Evolutionary conservation across 805 yeast species (phyloP), one percentile per base, ranked within the genome.

Genomic region (Wickerhamomyces alni): DNA sequence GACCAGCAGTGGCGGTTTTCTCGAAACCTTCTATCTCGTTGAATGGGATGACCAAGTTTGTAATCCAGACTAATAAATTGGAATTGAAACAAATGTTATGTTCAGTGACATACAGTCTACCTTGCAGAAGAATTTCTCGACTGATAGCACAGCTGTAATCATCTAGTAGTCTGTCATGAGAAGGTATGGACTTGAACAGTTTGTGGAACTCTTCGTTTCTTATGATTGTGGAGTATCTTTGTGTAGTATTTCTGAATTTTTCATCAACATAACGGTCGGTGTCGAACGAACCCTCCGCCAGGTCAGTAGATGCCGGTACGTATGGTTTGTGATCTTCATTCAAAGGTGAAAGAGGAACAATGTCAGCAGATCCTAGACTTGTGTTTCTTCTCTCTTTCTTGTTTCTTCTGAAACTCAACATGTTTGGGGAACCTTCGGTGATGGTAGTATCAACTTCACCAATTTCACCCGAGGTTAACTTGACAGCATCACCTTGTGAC

Each of bases 81-180:
- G 96, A 83, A 56, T 87, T 82, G 69, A 93, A 93, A 55, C 96
- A 87, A 4, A 91, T 55, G 52, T 82, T 77, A 38, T 74, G 72
- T 47, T 86, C 89, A 16, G 95, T 76, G 8, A 93, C 71, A 56
- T 86, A 93, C 21, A 93, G 52, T 37, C 95, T 69, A 4, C 99
- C 99, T 55, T 93, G 97, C 9, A 87, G 63, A 25, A 91, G 66
- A 36, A 88, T 86, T 47, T 91, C 98, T 44, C 87, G 69, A 47
- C 89, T 82, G 39, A 91, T 63, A 0, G 97, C 96, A 67, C 98
- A 93, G 21, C 87, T 77, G 52, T 83, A 89, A 51, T 88, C 97
- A 53, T 87, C 96, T 27, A 91, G 58, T 13, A 91, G 63, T 37
- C 82, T 66, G 52, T 91, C 97, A 34, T 77, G 72, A 18, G 64